Evolutionary conservation across 129 eudicot species (phyloP), one percentile per base, ranked within the genome.

Genomic region (Scalesia atractyloides): DNA sequence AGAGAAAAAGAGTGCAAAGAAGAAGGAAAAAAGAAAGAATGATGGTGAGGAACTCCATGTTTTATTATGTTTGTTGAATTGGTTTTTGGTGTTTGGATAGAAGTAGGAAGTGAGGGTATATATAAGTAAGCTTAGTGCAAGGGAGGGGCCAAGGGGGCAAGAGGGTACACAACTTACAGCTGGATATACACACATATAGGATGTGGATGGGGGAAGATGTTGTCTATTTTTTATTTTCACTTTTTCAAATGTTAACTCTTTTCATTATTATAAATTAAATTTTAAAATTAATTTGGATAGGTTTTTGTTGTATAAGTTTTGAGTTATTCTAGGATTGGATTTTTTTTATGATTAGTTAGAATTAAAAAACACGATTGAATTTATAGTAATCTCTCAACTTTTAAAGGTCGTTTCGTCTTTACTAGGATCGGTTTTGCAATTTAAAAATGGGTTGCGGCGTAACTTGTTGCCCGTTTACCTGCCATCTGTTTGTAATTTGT

Each of bases 41-140:
- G 61, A 84, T 34, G 64, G 79, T 77, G 11, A 70, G 46, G 68
- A 79, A 73, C 68, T 87, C 91, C 96, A 92, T 92, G 15, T 70
- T 58, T 2, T 30, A 4, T 61, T 24, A 1, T 20, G 50, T 73
- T 47, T 19, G 33, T 39, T 66, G 5, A 30, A 30, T 30, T 39
- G 54, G 22, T n/a, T 49, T 22, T 7, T 68, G 75, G 53, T 60
- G 59, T n/a, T 78, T 36, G 61, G 78, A 53, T 65, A 24, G 68
- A 44, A 57, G 37, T 20, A 43, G 81, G 79, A 82, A 34, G 74
- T 73, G 91, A 37, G 14, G 82, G 83, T 92, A 86, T 75, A 85
- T 81, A 58, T 65, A 56, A 13, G 34, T 46, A 44, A 34, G 19
- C 30, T 41, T 41, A 41, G 46, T 41, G 46, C 46, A 49, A 4